Base-by-base conservation (phyloP, 2,329 filamentous ascomycete species). In the Penicillium sp. region DNA sequence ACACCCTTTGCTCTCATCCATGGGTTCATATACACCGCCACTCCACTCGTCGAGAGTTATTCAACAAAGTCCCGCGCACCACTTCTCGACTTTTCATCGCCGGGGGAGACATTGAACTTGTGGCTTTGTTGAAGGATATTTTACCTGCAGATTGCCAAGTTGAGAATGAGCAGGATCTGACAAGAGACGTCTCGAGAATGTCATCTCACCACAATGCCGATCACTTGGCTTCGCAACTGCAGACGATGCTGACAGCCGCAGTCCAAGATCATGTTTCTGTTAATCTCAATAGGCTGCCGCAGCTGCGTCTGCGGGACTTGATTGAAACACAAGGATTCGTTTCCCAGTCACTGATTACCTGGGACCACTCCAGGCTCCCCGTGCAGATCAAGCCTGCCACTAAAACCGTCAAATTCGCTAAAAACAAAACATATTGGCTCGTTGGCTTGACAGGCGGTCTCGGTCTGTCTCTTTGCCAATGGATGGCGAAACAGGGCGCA, bases 391-490 rank as follows among this genome's bases (percentile, higher is more conserved):
- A 26, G 1, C 61, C 67, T 8, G 67, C 67, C 25, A 68, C 60
- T 6, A 60, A 61, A 43, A 25, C 52, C 3, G 62, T 68, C n/a
- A 58, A 45, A 19, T 74, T 74, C 48, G 58, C 63, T 1, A 57
- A 54, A n/a, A 57, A 71, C 40, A 75, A 72, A 58, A 76, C 74
- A 6, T 77, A 77, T 53, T 67, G 69, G 64, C 64, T 77, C 14
- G 59, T 72, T 16, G 73, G 74, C 25, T 58, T 74, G 13, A 67
- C 70, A 6, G 69, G 68, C 5, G 64, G 64, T 1, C 57, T 75
- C 11, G 74, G 74, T 11, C 59, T 62, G 4, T 73, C 71, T 3
- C 37, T 74, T 6, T 71, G 68, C 52, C 53, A 68, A 22, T 76
- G 68, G 70, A 73, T 76, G 71, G 60, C 69, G 8, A 40, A 57